Evolutionary conservation across 2,329 filamentous ascomycete species (phyloP), one percentile per base, ranked within the genome.

Genomic region (Diplodia scrobiculata): DNA sequence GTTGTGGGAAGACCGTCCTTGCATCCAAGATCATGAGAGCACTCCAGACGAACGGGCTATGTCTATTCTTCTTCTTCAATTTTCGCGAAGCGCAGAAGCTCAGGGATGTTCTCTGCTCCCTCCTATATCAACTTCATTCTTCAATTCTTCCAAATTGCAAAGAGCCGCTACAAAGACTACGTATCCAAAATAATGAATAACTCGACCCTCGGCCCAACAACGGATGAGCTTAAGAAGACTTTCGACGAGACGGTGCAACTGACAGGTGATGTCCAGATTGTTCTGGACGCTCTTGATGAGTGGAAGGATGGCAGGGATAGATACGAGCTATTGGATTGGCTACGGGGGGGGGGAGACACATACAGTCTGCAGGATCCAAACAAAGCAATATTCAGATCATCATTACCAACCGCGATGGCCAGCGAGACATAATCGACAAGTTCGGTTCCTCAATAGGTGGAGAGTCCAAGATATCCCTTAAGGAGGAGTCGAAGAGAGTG

Each of bases 301-400:
- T 41, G 17, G 5, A 41, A 41, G 2, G 25, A 2, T 25, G 25
- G 25, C 14, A 41, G 17, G 5, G 5, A 41, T 6, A 14, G 38
- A 1, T 6, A 3, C 5, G 38, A 41, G 17, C 5, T 41, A 4
- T 7, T 41, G 38, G 5, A 41, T 17, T 41, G 38, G 38, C 38
- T 41, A 0, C 14, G 7, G 5, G 1, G n/a, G n/a, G n/a, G n/a
- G n/a, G n/a, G n/a, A n/a, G 17, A 5, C 38, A 41, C 5, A 41
- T 17, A 0, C 38, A 14, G 0, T 2, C 14, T 17, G 17, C 2
- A 0, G 1, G 1, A 0, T 2, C 38, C 14, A 41, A n/a, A 7
- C 14, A 7, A 2, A 5, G 5, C 38, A 41, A 41, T 17, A 0
- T 41, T 3, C 5, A 14, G 38, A 41, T 41, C 38, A 9, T 9